These are phyloP conservation scores for Thelonectria blattea DNA, from an alignment of 2,329 filamentous ascomycete species.

Conservation along the genomic window DNA sequence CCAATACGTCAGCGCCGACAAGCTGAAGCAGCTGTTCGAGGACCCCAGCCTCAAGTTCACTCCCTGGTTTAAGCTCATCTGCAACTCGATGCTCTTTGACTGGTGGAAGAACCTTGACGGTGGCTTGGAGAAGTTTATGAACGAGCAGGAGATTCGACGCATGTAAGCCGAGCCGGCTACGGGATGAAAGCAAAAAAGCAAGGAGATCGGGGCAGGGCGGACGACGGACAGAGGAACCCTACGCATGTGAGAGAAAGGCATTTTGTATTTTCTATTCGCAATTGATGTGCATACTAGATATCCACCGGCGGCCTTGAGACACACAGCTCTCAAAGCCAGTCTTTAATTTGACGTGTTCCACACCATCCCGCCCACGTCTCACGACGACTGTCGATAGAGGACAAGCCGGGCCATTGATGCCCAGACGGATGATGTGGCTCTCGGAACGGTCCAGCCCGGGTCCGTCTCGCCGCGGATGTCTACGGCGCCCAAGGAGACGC, in stretches of 20 bases:
- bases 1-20: conserved; percentile 81
- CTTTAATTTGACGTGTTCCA: conserved; percentile 33
- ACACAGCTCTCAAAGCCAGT: conserved; percentile 13
- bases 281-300: conserved; percentile 38
- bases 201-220: conserved; percentile 11
- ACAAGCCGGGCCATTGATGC: neutral
- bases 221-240: conserved; percentile 4
- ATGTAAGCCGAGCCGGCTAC: conserved; percentile 53
- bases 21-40: conserved; percentile 84
- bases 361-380: neutral
- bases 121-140: conserved; percentile 82
- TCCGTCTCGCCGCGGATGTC: neutral
- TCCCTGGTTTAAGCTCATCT: conserved; percentile 99
- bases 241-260: conserved; percentile 9
- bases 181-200: conserved; percentile 10
- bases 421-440: conserved; percentile 5
- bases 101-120: conserved; percentile 91
- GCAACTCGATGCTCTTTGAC: conserved; percentile 94
- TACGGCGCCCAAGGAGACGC: neutral
- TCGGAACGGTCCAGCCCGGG: neutral
- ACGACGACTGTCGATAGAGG: conserved; percentile 1
- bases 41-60: conserved; percentile 86
- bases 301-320: conserved; percentile 27
- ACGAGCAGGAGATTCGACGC: conserved; percentile 85
- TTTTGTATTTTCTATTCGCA: conserved; percentile 26